These are phyloP conservation scores for Dactylorhiza incarnata DNA, from an alignment of 106 monocot species.

Conservation along the genomic window DNA sequence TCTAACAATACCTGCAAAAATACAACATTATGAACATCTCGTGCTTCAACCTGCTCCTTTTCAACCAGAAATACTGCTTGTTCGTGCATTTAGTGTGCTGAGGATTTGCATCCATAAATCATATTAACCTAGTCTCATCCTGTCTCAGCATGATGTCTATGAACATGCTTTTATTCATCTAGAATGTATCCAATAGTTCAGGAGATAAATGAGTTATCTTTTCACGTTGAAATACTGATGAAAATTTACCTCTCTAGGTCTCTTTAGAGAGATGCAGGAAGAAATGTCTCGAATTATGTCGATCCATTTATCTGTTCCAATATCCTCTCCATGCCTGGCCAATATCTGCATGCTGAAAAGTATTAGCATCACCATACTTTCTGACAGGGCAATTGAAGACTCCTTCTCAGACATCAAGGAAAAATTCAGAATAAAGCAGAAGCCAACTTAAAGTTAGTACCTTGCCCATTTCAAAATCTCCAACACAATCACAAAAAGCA, in stretches of 20 bases:
- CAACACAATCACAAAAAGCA: slow-evolving; percentile 98
- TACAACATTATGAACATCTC: not conserved
- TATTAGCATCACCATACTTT: not conserved
- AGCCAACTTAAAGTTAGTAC: slow-evolving; percentile 11
- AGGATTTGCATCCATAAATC: not conserved
- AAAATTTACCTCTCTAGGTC: slow-evolving; percentile 83
- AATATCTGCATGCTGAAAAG: slow-evolving; percentile 52
- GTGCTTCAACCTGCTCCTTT: not conserved
- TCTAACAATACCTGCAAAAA: not conserved
- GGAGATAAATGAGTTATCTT: not conserved
- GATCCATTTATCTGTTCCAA: slow-evolving; percentile 69
- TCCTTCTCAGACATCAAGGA: not conserved
- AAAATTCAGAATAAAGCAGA: not conserved
- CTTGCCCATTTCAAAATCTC: slow-evolving; percentile 99
- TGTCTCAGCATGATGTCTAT: not conserved
- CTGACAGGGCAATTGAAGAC: not conserved
- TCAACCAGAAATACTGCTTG: not conserved
- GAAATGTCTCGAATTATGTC: slow-evolving; percentile 75
- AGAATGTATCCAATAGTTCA: not conserved
- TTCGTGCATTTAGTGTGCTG: not conserved
- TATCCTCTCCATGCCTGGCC: slow-evolving; percentile 65
- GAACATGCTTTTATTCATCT: not conserved
- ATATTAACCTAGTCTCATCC: not conserved
- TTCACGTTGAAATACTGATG: not conserved
- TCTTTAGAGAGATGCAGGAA: slow-evolving; percentile 71